Percentiles rank a stretch among this genome's conserved stretches.
These are phyloP conservation scores for Plectosphaerella cucumerina DNA, from an alignment of 2,329 filamentous ascomycete genomes.

Conservation along the genomic window DNA sequence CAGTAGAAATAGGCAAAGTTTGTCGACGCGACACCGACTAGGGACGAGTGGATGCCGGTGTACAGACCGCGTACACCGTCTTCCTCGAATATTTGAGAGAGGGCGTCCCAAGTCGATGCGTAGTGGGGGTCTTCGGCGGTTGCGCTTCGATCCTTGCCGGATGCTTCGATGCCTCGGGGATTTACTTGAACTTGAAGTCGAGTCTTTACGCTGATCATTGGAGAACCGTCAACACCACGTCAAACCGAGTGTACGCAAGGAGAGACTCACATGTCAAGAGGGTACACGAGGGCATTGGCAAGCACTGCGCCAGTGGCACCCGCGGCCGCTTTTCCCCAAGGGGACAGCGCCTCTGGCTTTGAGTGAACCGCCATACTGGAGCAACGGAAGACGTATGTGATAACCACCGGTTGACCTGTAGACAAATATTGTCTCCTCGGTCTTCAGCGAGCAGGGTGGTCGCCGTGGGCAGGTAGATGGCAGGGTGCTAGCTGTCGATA, in stretches of 20 bases:
- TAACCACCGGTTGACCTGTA: neutral
- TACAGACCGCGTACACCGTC: slow-evolving; percentile 85
- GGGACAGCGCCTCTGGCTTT: slow-evolving; percentile 70
- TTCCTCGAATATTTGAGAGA: slow-evolving; percentile 73
- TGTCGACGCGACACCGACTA: slow-evolving; percentile 90
- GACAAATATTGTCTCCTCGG: too few species aligned
- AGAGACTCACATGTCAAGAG: slow-evolving; percentile 79
- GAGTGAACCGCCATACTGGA: slow-evolving; percentile 48
- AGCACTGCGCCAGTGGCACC: slow-evolving; percentile 90
- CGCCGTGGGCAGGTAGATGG: too few species aligned
- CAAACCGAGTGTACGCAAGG: neutral
- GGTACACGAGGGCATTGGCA: slow-evolving; percentile 93
- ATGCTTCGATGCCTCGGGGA: slow-evolving; percentile 17
- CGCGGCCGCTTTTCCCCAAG: slow-evolving; percentile 90
- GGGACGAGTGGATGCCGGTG: slow-evolving; percentile 77
- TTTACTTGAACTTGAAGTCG: slow-evolving; percentile 93
- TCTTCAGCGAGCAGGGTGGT: too few species aligned
- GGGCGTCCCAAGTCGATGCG: slow-evolving; percentile 80
- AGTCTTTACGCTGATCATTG: slow-evolving; percentile 74
- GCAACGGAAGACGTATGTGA: too few species aligned
- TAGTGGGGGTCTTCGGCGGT: slow-evolving; percentile 64
- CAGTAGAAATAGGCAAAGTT: slow-evolving; percentile 99
- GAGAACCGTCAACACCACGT: neutral
- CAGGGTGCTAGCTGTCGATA: too few species aligned
- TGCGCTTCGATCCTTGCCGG: slow-evolving; percentile 42